Evolutionary conservation across 1,139 yeast genomes (phyloP).

Genomic region (Blastobotrys capitulatus): DNA sequence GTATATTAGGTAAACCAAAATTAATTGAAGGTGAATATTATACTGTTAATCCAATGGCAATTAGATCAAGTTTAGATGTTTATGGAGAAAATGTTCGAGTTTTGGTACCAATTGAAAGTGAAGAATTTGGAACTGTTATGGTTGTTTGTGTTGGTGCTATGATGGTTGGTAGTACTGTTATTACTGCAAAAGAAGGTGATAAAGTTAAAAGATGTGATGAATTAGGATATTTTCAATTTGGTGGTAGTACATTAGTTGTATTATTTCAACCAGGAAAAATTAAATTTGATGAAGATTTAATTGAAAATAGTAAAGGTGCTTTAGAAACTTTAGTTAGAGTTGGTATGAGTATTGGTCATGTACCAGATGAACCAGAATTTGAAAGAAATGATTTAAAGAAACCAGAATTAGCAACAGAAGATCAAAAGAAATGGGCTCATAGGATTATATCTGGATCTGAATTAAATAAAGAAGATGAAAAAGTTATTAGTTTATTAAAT

Average conservation of each 20-base stretch:
- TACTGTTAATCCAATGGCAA: conserved; percentile 97
- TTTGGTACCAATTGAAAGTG: conserved; percentile 68
- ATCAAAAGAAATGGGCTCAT: conserved; percentile 17
- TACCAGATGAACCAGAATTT: conserved; percentile 45
- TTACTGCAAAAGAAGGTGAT: conserved; percentile 63
- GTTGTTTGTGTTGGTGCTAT: conserved; percentile 91
- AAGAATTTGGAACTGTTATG: conserved; percentile 68
- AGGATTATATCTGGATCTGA: conserved; percentile 17
- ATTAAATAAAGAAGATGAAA: conserved; percentile 1
- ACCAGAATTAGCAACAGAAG: conserved; percentile 17
- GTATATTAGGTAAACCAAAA: conserved; percentile 58
- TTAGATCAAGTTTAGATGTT: conserved; percentile 80
- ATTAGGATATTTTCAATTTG: conserved; percentile 90
- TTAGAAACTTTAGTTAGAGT: conserved; percentile 82
- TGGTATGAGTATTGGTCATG: conserved; percentile 89
- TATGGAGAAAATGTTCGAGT: conserved; percentile 88
- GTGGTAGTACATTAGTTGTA: conserved; percentile 81
- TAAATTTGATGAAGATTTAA: conserved; percentile 67
- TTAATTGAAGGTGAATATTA: conserved; percentile 84
- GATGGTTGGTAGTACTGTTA: conserved; percentile 93
- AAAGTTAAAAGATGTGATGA: conserved; percentile 66
- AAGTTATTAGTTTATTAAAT: conserved; percentile 2
- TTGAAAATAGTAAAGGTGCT: conserved; percentile 58
- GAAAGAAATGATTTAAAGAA: conserved; percentile 34
- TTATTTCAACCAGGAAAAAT: conserved; percentile 44